These are phyloP conservation scores for Fusarium pseudograminearum DNA, from an alignment of 2,329 filamentous ascomycete genomes.

Conservation along the genomic window DNA sequence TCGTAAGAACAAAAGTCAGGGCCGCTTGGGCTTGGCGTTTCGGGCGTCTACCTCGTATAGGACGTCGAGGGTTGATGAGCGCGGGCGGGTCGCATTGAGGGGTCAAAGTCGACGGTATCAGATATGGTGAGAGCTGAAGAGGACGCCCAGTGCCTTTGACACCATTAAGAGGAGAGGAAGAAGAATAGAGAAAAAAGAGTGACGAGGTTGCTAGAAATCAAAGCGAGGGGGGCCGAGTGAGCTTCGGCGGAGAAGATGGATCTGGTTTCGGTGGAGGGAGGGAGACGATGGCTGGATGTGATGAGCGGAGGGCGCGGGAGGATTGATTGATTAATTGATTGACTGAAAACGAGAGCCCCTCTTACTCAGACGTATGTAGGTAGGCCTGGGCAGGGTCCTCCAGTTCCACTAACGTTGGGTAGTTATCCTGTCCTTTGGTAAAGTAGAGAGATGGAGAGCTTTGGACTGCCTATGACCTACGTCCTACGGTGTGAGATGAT, in stretches of 20 bases:
- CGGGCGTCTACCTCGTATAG: conserved; percentile 45
- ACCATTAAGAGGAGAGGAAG: conserved; percentile 6
- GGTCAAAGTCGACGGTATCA: conserved; percentile 27
- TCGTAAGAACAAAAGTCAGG: conserved; percentile 32
- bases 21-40: conserved; percentile 44
- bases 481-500: conserved; percentile 2
- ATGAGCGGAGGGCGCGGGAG: conserved; percentile 36
- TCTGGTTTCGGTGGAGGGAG: conserved; percentile 23
- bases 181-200: conserved; percentile 20
- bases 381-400: conserved; percentile 12
- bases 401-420: conserved; percentile 15
- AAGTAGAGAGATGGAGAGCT: background rate
- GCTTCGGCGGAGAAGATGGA: conserved; percentile 44
- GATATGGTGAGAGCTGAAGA: conserved; percentile 10
- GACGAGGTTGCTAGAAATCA: conserved; percentile 25
- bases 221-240: conserved; percentile 30
- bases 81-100: conserved; percentile 46
- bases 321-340: conserved; percentile 36
- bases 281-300: conserved; percentile 13
- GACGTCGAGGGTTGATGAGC: conserved; percentile 39
- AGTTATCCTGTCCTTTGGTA: conserved; percentile 3
- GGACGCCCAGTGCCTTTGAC: conserved; percentile 14
- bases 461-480: background rate
- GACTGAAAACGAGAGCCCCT: conserved; percentile 32
- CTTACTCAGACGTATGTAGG: conserved; percentile 24